Conservation (phyloP, 164 flowering plant species). For the Vitis rotundifolia region DNA sequence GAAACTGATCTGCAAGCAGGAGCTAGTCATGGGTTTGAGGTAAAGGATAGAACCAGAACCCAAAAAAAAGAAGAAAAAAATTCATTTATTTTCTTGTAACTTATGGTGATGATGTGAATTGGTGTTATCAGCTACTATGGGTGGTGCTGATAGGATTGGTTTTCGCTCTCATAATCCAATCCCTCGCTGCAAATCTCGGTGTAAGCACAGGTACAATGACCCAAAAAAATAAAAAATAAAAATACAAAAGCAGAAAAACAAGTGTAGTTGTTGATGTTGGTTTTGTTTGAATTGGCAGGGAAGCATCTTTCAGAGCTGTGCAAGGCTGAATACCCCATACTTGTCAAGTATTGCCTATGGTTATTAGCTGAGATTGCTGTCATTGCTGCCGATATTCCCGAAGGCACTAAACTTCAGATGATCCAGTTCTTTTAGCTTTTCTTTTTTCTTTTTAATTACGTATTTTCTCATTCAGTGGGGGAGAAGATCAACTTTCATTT, state of each 20-base stretch:
- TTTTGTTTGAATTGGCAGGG: constrained; percentile 34
- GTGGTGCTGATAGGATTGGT: constrained; percentile 73
- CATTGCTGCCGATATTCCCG: constrained; percentile 92
- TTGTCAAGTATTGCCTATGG: constrained; percentile 73
- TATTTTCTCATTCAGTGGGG: not conserved
- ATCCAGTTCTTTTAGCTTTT: not conserved
- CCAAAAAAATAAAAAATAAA: not conserved
- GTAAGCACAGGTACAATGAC: constrained; percentile 68
- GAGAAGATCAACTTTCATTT: too few species aligned
- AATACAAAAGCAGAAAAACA: too few species aligned
- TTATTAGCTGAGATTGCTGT: constrained; percentile 84
- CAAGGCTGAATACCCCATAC: constrained; percentile 59
- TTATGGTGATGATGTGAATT: not conserved
- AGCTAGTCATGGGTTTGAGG: constrained; percentile 71
- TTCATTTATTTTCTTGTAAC: not conserved
- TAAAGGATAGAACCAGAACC: constrained; percentile 14
- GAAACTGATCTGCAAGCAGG: constrained; percentile 88
- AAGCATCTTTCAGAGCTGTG: constrained; percentile 76
- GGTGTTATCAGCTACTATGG: constrained; percentile 72
- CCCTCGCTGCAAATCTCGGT: constrained; percentile 90
- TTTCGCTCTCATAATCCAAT: constrained; percentile 86
- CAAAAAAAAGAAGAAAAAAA: not conserved
- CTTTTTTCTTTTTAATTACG: not conserved
- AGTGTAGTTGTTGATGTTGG: not conserved
- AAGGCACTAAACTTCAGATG: constrained; percentile 42